These are phyloP conservation scores for Tetrahymena borealis DNA, from an alignment of 73 alveolate species.

Conservation along the genomic window DNA sequence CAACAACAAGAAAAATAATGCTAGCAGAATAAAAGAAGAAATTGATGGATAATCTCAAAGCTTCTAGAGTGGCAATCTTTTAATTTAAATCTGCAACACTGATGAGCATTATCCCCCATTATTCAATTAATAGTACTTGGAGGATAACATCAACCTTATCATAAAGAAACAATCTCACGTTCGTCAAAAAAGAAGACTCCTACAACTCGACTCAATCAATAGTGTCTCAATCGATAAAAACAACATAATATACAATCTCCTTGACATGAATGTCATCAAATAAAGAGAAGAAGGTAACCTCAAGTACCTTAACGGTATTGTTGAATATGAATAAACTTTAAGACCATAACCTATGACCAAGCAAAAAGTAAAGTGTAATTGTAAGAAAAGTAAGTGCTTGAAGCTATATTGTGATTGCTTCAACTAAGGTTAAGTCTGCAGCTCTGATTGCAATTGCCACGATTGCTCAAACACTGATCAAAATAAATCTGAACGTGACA, in stretches of 20 bases:
- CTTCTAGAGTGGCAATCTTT: neutral
- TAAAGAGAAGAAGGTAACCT: neutral
- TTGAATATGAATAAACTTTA: neutral
- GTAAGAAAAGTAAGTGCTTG: slow-evolving; percentile 84
- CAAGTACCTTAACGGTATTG: neutral
- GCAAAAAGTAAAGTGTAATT: slow-evolving; percentile 50
- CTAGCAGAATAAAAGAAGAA: neutral
- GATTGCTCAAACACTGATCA: slow-evolving; percentile 81
- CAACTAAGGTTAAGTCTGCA: slow-evolving; percentile 57
- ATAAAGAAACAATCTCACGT: neutral
- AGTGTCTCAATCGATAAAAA: neutral
- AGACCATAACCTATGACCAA: neutral
- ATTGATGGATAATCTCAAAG: neutral
- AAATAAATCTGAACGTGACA: slow-evolving; percentile 63
- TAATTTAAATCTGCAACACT: neutral
- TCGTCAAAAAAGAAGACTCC: neutral
- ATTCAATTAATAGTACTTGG: neutral
- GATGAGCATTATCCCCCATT: neutral
- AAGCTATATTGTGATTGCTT: slow-evolving; percentile 90
- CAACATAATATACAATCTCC: neutral
- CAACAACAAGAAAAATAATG: neutral
- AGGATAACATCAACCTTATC: neutral
- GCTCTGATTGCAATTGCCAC: slow-evolving; percentile 81
- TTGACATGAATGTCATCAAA: neutral
- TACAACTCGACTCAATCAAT: neutral